A percentile compares a stretch with the other conserved stretches of the same genome.
These are phyloP conservation scores for Leucocoprinus birnbaumii DNA, from an alignment of 768 basidiomycete genomes.

Conservation along the genomic window DNA sequence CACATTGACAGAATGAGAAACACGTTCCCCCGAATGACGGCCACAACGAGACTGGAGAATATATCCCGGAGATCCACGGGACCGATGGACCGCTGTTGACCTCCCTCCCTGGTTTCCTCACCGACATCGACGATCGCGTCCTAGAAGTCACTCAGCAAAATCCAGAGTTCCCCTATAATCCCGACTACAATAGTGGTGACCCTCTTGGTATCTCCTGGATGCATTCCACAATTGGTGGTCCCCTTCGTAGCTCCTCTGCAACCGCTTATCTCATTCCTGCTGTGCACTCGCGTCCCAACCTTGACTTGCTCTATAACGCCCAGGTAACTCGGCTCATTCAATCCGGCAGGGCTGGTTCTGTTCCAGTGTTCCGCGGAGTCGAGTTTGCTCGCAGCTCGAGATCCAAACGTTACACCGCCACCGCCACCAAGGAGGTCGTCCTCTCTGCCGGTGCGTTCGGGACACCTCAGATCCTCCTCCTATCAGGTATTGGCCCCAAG, in stretches of 20 bases:
- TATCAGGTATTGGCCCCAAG: constrained; percentile 40
- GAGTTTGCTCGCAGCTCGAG: too few species aligned
- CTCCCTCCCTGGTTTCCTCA: constrained; percentile 28
- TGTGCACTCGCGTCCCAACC: constrained; percentile 25
- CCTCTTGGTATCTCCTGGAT: constrained; percentile 33
- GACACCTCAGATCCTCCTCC: too few species aligned
- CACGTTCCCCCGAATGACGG: too few species aligned
- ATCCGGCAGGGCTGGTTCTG: constrained; percentile 1
- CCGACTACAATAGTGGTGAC: constrained; percentile 31
- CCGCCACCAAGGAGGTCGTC: too few species aligned
- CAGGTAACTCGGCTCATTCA: constrained; percentile 24
- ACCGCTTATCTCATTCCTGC: too few species aligned
- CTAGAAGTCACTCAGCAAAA: constrained; percentile 33
- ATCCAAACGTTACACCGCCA: too few species aligned
- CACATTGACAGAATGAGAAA: constrained; percentile 30
- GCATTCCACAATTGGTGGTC: constrained; percentile 27
- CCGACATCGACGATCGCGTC: constrained; percentile 28
- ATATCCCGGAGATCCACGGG: constrained; percentile 35
- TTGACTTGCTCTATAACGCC: constrained; percentile 30
- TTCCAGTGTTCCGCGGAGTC: too few species aligned
- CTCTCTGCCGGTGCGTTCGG: too few species aligned
- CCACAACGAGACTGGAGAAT: too few species aligned
- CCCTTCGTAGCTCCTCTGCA: constrained; percentile 33
- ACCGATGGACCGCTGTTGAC: constrained; percentile 27
- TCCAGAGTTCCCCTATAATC: constrained; percentile 30